A percentile compares a stretch with the other conserved stretches of the same genome.
These are phyloP conservation scores for Ogataea glucozyma DNA, from an alignment of 805 yeast genomes.

Conservation along the genomic window DNA sequence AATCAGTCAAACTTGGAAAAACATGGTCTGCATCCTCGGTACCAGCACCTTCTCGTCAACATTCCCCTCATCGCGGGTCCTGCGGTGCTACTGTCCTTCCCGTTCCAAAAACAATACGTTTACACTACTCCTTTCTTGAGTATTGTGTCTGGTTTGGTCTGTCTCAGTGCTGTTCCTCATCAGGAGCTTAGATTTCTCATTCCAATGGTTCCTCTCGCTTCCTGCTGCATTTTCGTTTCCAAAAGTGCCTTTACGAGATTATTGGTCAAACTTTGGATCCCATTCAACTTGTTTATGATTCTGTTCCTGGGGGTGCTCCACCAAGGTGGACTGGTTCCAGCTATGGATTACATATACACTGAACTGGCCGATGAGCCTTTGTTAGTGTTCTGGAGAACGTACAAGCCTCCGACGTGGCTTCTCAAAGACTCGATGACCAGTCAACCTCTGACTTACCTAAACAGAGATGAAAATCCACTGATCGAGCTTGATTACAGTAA, in stretches of 20 bases:
- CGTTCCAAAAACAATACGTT: conserved; percentile 42
- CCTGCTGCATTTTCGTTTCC: conserved; percentile 46
- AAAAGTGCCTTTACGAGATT: conserved; percentile 20
- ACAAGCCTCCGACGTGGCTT: conserved; percentile 91
- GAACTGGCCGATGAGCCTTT: conserved; percentile 33
- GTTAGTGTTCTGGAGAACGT: conserved; percentile 90
- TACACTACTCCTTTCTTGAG: conserved; percentile 59
- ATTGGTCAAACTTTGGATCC: conserved; percentile 50
- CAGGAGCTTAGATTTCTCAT: conserved; percentile 89
- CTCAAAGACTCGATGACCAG: conserved; percentile 7
- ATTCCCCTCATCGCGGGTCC: conserved; percentile 87
- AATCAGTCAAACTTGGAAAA: conserved; percentile 54
- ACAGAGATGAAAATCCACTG: conserved; percentile 28
- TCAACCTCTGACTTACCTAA: conserved; percentile 11
- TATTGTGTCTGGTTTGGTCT: conserved; percentile 57
- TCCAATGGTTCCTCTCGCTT: conserved; percentile 73
- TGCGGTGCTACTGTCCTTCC: conserved; percentile 46
- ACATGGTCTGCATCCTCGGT: conserved; percentile 85
- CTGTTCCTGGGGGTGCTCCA: conserved; percentile 77
- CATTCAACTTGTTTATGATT: conserved; percentile 61
- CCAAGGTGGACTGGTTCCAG: conserved; percentile 87
- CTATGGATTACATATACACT: conserved; percentile 44
- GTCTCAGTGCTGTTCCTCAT: conserved; percentile 78
- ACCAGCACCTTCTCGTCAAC: conserved; percentile 73
- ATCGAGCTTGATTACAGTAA: conserved; percentile 18